Base-by-base conservation (phyloP, 805 yeast species). In the Metschnikowia kunwiensis region DNA sequence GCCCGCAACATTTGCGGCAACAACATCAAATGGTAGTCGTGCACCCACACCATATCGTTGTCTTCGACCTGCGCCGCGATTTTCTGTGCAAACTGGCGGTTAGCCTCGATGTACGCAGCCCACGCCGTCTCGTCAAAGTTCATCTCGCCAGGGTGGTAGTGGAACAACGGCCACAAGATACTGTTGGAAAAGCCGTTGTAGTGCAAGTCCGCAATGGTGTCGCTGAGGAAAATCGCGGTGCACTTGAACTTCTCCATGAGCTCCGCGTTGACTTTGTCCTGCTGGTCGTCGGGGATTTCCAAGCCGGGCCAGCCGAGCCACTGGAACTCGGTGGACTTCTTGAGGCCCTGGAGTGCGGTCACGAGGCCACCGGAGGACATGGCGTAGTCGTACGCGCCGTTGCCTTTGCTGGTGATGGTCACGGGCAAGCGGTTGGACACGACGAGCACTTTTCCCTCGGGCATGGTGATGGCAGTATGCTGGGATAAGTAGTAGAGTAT, bases 141-240 rank as follows among this genome's bases (percentile, higher is more conserved):
- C 84, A 94, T 93, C 61, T 94, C 98, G 43, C 97, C 98, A 0
- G 99, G 98, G 57, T 93, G 98, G 63, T 93, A 93, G 60, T 93
- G 99, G 69, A 93, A 93, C 43, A 94, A 65, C 1, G 99, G 99
- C 99, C 99, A 93, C 46, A 93, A 67, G 46, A 93, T 93, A 11
- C 95, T 84, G 62, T 93, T 93, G 45, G 87, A 77, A 62, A 94
- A 93, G 20, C 97, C 98, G 58, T 94, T 93, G 65, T 93, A 93
- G 64, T 93, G 97, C 47, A 93, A 71, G 54, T 93, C 97, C 1
- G 97, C 97, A 45, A 93, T 74, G 44, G 84, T 86, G 54, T 93
- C 97, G 44, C 80, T 74, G 40, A 93, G 61, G 64, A 82, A 93
- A 34, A 93, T 81, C 2, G 99, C 98, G 24, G 85, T 79, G 49